These are phyloP conservation scores for Pseudonitzschia multiseries DNA, from an alignment of 108 stramenopile species.

Conservation along the genomic window DNA sequence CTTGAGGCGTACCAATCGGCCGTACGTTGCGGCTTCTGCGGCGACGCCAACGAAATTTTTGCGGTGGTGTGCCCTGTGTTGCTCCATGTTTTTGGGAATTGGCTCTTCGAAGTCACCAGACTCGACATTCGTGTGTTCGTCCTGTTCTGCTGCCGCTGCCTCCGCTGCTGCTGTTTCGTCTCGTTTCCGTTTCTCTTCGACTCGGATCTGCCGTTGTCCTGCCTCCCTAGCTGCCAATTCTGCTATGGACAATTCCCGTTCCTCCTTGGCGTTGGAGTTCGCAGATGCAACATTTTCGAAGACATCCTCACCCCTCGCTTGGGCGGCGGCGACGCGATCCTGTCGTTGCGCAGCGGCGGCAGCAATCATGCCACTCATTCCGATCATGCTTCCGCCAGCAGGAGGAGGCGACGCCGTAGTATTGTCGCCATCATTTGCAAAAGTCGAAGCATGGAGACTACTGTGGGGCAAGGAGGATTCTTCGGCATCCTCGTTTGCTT, in stretches of 20 bases:
- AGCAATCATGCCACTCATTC: not conserved
- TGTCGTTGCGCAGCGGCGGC: not conserved
- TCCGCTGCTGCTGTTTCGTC: too few relatives aligned
- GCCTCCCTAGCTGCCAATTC: not conserved
- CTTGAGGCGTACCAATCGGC: constrained; percentile 24
- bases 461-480: too few relatives aligned
- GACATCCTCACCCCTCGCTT: not conserved
- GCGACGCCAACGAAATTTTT: constrained; percentile 21
- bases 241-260: not conserved
- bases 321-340: not conserved
- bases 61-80: constrained; percentile 17
- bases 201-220: not conserved
- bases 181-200: not conserved
- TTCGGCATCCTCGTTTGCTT: too few relatives aligned
- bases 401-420: too few relatives aligned
- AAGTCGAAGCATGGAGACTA: too few relatives aligned
- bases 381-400: too few relatives aligned
- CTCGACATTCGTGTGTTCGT: not conserved
- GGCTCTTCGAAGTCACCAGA: not conserved
- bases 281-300: not conserved
- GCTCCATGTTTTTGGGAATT: not conserved
- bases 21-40: constrained; percentile 29
- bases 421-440: too few relatives aligned
- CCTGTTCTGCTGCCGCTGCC: not conserved
- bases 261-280: not conserved